Conservation (phyloP, 169 alveolate species). For the Cryptosporidium sp. region DNA sequence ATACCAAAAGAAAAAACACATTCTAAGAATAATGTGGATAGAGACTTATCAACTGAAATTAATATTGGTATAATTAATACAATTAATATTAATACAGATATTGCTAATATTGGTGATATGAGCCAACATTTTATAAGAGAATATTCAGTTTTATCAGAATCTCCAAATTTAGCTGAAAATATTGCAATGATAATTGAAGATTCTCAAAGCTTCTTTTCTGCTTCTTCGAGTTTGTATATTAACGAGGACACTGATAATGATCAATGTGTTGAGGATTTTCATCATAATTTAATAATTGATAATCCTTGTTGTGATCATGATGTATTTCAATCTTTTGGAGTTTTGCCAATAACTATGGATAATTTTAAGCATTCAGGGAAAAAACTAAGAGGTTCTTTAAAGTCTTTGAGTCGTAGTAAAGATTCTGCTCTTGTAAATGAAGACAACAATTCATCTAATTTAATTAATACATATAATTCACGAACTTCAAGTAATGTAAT, state of each 20-base stretch:
- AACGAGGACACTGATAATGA: not conserved
- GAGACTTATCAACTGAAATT: conserved; percentile 7
- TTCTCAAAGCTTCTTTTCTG: conserved; percentile 24
- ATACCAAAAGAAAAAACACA: not conserved
- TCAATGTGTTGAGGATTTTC: not conserved
- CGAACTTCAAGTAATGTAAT: not conserved
- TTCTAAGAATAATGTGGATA: not conserved
- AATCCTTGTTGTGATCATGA: conserved; percentile 36
- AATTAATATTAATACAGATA: conserved; percentile 59
- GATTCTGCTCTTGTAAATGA: not conserved
- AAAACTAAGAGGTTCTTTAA: not conserved
- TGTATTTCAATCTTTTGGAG: conserved; percentile 49
- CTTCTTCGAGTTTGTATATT: conserved; percentile 11
- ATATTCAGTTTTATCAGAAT: conserved; percentile 38
- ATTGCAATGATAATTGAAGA: conserved; percentile 8
- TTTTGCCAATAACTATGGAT: conserved; percentile 36
- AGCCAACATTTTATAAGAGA: conserved; percentile 62
- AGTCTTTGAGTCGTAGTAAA: not conserved
- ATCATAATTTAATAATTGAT: conserved; percentile 8
- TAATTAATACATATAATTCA: not conserved
- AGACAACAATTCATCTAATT: not conserved
- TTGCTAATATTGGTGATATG: conserved; percentile 42
- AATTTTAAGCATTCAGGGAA: not conserved
- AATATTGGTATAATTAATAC: conserved; percentile 44
- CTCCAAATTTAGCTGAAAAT: conserved; percentile 27